A percentile compares a stretch with the other conserved stretches of the same genome.
These are phyloP conservation scores for Diversispora epigaea DNA, from an alignment of 192 early-diverging fungal species.

Conservation along the genomic window DNA sequence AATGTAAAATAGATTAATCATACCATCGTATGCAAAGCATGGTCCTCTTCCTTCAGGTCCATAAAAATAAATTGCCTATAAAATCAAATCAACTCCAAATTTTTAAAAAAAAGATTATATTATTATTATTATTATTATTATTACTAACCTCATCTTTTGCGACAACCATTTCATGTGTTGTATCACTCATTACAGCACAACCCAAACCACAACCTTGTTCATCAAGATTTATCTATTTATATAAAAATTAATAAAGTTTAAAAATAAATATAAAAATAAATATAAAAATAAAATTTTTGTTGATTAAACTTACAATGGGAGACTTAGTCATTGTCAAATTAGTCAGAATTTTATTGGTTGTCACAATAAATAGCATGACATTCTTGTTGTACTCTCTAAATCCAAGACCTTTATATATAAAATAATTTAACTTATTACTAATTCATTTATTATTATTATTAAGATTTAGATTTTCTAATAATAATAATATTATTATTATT, in stretches of 20 bases:
- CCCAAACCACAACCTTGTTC: slow-evolving; percentile 78
- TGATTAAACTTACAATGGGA: neutral
- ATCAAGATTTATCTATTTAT: slow-evolving; percentile 56
- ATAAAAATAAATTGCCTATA: slow-evolving; percentile 84
- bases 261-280: neutral
- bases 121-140: neutral
- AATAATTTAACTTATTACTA: neutral
- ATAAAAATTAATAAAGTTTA: neutral
- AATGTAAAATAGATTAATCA: too few species aligned
- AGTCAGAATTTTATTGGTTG: slow-evolving; percentile 58
- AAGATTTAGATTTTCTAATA: neutral
- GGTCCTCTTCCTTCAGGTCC: slow-evolving; percentile 87
- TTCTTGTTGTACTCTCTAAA: slow-evolving; percentile 67
- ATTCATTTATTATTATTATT: slow-evolving; percentile 16
- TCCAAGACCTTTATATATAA: slow-evolving; percentile 60
- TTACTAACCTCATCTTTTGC: slow-evolving; percentile 72
- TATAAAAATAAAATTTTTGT: neutral
- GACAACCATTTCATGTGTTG: slow-evolving; percentile 74
- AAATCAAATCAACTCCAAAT: neutral
- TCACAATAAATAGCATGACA: slow-evolving; percentile 69
- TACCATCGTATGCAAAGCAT: slow-evolving; percentile 85
- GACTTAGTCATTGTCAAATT: slow-evolving; percentile 54
- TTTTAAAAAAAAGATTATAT: neutral
- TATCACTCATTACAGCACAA: slow-evolving; percentile 71
- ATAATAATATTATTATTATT: slow-evolving; percentile 29